Evolutionary conservation across 345 rosid species (phyloP), one percentile per base, ranked within the genome.

Genomic region (Hypericum perforatum): DNA sequence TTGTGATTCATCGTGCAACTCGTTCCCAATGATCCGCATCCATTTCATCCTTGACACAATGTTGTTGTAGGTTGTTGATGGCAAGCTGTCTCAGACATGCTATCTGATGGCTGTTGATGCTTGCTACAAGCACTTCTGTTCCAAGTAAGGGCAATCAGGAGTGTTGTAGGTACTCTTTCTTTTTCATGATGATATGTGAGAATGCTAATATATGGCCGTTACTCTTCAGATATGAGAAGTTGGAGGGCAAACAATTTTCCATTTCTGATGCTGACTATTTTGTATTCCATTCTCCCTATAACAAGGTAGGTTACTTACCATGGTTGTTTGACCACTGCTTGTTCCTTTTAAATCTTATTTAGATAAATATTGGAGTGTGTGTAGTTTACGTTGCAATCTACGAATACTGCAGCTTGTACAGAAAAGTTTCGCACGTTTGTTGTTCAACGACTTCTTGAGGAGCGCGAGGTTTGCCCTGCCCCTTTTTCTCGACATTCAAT

Each of bases 71-170:
- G 99, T 94, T 48, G 99, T 94, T 72, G 97, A 94, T 74, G 99
- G 99, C 32, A 94, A 89, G 78, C 92, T 94, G 57, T 89, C 97
- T 16, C 99, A 94, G 76, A 89, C 99, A 11, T 94, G 99, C 78
- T 94, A 94, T 72, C 89, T 94, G 47, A 78, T 84, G 95, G 97
- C 99, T 58, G 81, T 94, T 55, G 99, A 94, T 73, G 52, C 88
- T 52, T 94, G 99, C 75, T 94, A 94, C 69, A 82, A 82, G 61
- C 66, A 70, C 62, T 74, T 86, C 22, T 89, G 95, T 72, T 69
- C 78, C 66, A 94, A 94, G 99, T 94, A 68, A 60, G 87, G 59
- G 43, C 32, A 39, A 49, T 9, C 43, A 49, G 29, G 39, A 55
- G 36, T 56, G 29, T 41, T 11, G 15, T 16, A 49, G 14, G 14